These are phyloP conservation scores for Alternaria novae-zelandiae DNA, from an alignment of 2,329 filamentous ascomycete genomes.

Conservation along the genomic window DNA sequence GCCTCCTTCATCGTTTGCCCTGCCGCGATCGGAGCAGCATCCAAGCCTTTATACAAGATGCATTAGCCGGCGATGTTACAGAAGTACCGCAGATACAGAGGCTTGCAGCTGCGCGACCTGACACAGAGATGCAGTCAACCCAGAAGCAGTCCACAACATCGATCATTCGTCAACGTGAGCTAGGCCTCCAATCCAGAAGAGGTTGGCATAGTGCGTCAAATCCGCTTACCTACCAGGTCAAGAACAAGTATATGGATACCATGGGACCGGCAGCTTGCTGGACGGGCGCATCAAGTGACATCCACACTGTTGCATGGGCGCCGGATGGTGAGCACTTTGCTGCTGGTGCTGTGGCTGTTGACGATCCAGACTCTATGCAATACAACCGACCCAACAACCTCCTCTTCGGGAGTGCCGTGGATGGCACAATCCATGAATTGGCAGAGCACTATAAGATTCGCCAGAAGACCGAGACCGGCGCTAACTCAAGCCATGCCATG, in stretches of 20 bases:
- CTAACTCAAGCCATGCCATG: slow-evolving; percentile 55
- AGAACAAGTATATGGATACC: slow-evolving; percentile 45
- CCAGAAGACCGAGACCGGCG: slow-evolving; percentile 45
- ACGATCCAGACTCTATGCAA: slow-evolving; percentile 62
- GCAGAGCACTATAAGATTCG: slow-evolving; percentile 59
- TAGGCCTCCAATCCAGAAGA: slow-evolving; percentile 35
- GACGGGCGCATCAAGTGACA: slow-evolving; percentile 65
- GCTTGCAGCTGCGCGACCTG: slow-evolving; percentile 29
- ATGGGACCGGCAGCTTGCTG: slow-evolving; percentile 56
- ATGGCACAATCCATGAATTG: slow-evolving; percentile 57
- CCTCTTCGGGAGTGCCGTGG: slow-evolving; percentile 56
- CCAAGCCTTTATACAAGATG: slow-evolving; percentile 41
- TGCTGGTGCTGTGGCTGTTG: slow-evolving; percentile 63
- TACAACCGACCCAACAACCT: slow-evolving; percentile 67
- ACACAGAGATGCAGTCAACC: slow-evolving; percentile 18
- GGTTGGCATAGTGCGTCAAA: slow-evolving; percentile 34
- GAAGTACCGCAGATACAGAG: slow-evolving; percentile 33
- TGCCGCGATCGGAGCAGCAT: slow-evolving; percentile 31
- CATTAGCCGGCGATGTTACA: slow-evolving; percentile 25
- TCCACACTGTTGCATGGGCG: slow-evolving; percentile 64
- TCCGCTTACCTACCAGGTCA: slow-evolving; percentile 30
- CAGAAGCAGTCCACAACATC: slow-evolving; percentile 25
- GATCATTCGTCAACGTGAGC: slow-evolving; percentile 41
- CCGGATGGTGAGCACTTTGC: slow-evolving; percentile 61
- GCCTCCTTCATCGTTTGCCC: slow-evolving; percentile 21